Base-by-base conservation (phyloP, 257 asterid species). In the Fraxinus americana region DNA sequence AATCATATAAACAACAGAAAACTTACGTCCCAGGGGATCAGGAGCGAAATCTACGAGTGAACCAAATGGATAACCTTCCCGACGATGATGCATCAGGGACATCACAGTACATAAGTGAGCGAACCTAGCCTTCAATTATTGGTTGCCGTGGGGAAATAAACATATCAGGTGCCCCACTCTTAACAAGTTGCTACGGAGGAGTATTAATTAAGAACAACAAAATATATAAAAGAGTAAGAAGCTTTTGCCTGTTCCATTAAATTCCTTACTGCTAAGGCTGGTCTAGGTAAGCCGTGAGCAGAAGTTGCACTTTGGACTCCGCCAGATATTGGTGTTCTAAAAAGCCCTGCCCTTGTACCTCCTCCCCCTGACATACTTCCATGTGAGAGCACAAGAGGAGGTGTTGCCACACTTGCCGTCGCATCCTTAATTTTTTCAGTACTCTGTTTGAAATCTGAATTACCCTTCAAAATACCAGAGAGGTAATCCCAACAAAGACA, bases 221-320 rank as follows among this genome's bases (percentile, higher is more conserved):
- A 41, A 74, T 14, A 21, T 4, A 68, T 71, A 35, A 43, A 16
- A 54, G 45, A 52, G 14, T 19, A 72, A 63, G 48, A 67, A 76
- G 6, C 57, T 38, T 52, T 50, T 81, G 91, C 99, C 96, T 93
- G 99, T 84, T 96, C 99, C 99, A 96, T 93, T 78, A 96, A 87
- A 85, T 96, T 96, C 74, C 98, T 89, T 75, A 93, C 99, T 14
- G 99, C 99, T 79, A 93, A 89, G 76, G 98, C 94, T 70, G 99
- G 98, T 85, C 92, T 88, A 2, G 97, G 99, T 79, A 92, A 88
- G 75, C 97, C 99, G 71, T 96, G 97, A 70, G 97, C 97, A 75
- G 97, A 88, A 79, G 99, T 96, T 78, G 98, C 98, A 89, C 98
- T 93, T 85, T 96, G 99, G 38, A 96, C 98, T 45, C 99, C 99